Conservation (phyloP, 768 basidiomycete genomes). For the Rhizopogon vinicolor region DNA sequence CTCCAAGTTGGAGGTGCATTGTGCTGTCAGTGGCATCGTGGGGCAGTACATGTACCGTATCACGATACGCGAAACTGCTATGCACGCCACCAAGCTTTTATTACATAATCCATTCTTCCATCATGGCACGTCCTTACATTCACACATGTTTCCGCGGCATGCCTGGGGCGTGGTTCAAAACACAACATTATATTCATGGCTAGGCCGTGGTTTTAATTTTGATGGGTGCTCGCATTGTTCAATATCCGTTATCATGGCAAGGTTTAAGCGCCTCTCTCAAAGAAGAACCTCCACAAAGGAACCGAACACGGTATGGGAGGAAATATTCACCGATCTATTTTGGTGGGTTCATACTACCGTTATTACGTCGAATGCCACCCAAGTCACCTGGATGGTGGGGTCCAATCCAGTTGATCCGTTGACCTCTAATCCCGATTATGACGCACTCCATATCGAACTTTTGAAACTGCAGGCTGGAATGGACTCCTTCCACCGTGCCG, state of each 20-base stretch:
- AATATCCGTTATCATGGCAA: neutral
- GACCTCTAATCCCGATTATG: neutral
- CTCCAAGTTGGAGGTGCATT: too few relatives aligned
- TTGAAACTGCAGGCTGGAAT: too few relatives aligned
- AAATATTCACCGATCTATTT: neutral
- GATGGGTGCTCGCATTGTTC: neutral
- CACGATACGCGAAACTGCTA: neutral
- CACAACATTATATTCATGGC: neutral
- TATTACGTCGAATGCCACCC: neutral
- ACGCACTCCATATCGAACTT: neutral
- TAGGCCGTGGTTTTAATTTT: neutral
- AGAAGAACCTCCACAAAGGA: neutral
- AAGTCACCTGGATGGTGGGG: neutral
- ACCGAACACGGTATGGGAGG: too few relatives aligned
- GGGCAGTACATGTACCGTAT: neutral
- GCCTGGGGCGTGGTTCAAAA: neutral
- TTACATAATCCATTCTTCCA: neutral
- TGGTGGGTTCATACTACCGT: neutral
- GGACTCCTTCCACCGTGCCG: neutral
- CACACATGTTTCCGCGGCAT: neutral
- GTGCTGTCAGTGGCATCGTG: neutral
- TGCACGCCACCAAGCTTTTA: neutral
- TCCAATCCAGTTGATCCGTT: too few relatives aligned
- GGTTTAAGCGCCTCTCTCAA: neutral
- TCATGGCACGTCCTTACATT: neutral